Base-by-base conservation (phyloP, 1,284 basidiomycete species). In the Coniophora puteana region DNA sequence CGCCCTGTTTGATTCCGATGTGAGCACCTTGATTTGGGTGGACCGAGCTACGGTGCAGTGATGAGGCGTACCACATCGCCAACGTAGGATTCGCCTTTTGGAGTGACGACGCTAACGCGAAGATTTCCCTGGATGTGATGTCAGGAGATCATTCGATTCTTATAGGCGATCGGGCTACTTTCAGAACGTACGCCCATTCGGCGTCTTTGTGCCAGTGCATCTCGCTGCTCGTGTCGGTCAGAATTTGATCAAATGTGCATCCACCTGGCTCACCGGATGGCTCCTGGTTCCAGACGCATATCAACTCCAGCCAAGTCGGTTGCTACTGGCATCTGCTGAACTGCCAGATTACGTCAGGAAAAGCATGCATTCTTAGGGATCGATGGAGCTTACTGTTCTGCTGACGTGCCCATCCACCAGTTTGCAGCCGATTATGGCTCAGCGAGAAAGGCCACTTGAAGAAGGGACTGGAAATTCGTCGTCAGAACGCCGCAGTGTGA, bases 341-440 rank as follows among this genome's bases (percentile, higher is more conserved):
- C 78, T 77, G 52, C 43, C 23, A 12, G 30, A 35, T n/a, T 22
- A 22, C 13, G 39, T 39, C 36, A 34, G n/a, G n/a, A n/a, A n/a
- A 28, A 28, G 31, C 16, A 17, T 16, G 16, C 13, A 13, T 18
- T 32, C 12, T 26, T 7, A 20, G 30, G 31, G n/a, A 18, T 35
- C 28, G 31, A 10, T 7, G n/a, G 17, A 20, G 48, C 67, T 31
- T 46, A 78, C 80, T 53, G 47, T 83, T 85, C 60, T 86, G 71
- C 51, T 84, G 74, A 40, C 83, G 72, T 26, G 82, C 80, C 84
- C 84, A 89, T 1, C 85, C 85, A 17, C 84, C 84, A 0, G 75
- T 75, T 45, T 80, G 76, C 16, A 89, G 58, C 20, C 82, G 76
- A 51, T 83, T 86, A 57, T 81, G 78, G 43, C 80, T 83, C 43